phyloP scores from a whole-genome alignment of 1,284 basidiomycete species.

The Cryptococcus deneoformans region DNA sequence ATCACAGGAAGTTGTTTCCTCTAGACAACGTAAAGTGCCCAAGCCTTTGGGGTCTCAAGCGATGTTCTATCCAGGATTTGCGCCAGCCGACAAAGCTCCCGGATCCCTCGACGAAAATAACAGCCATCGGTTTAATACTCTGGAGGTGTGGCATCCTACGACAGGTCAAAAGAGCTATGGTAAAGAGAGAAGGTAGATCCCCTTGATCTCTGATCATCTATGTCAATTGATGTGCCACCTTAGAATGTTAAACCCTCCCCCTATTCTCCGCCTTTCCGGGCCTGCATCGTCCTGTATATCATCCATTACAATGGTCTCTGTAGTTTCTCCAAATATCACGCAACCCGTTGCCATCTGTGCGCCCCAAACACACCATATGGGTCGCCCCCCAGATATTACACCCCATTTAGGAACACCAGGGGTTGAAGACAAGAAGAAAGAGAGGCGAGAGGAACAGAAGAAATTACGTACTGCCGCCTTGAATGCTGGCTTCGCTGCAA shows the following conservation, averaged over 20 bases:
- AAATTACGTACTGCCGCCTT: conserved; percentile 26
- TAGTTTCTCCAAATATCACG: conserved; percentile 2
- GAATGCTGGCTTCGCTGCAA: conserved; percentile 32
- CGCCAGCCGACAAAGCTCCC: neutral
- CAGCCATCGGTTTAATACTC: conserved; percentile 6
- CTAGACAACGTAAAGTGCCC: conserved; percentile 10
- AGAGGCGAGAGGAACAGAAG: conserved; percentile 12
- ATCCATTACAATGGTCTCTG: conserved; percentile 15
- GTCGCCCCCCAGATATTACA: neutral
- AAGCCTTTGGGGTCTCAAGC: conserved; percentile 8
- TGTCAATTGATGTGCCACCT: no score
- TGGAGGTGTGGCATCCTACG: conserved; percentile 43
- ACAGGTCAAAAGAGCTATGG: conserved; percentile 46
- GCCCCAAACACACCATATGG: conserved; percentile 32
- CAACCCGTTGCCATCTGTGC: conserved; percentile 15
- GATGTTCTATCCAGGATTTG: neutral
- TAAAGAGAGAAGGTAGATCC: conserved; percentile 39
- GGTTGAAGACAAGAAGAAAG: conserved; percentile 3
- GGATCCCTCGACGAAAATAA: neutral
- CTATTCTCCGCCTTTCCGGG: conserved; percentile 36
- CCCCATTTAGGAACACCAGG: neutral
- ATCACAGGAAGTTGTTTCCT: neutral
- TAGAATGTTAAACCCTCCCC: conserved; percentile 42
- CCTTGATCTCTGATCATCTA: no score
- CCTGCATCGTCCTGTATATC: conserved; percentile 24